These are phyloP conservation scores for Lactarius deliciosus DNA, from an alignment of 768 basidiomycete species.

Conservation along the genomic window DNA sequence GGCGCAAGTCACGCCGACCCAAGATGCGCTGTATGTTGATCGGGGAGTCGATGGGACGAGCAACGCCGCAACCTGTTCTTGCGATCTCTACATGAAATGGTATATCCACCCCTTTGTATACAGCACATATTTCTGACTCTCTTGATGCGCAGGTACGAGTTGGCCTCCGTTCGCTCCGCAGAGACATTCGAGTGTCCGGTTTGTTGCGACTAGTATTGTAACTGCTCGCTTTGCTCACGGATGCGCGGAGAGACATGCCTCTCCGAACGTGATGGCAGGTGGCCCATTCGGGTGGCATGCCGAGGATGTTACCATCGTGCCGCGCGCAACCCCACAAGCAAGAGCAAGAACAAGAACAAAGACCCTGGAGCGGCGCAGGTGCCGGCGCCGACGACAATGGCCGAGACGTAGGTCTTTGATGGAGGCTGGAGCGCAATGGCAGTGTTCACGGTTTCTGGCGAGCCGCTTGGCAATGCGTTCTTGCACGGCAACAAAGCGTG, in stretches of 20 bases:
- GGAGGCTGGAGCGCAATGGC: neutral
- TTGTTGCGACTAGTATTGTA: slow-evolving; percentile 45
- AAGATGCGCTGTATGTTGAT: slow-evolving; percentile 22
- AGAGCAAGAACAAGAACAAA: too few species aligned
- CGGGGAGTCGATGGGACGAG: neutral
- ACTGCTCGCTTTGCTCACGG: slow-evolving; percentile 46
- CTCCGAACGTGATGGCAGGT: slow-evolving; percentile 31
- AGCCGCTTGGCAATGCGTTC: neutral
- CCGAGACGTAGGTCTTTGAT: neutral
- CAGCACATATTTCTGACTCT: too few species aligned
- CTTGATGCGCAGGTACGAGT: too few species aligned
- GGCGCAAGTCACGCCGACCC: slow-evolving; percentile 6
- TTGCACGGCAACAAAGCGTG: neutral
- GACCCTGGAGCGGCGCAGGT: too few species aligned
- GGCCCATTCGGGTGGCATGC: slow-evolving; percentile 13
- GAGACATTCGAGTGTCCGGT: slow-evolving; percentile 40
- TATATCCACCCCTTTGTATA: too few species aligned
- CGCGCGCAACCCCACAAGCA: too few species aligned
- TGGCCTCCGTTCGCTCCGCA: neutral
- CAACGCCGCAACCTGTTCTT: slow-evolving; percentile 16
- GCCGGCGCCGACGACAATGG: neutral
- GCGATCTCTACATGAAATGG: neutral
- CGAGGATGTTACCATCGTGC: neutral
- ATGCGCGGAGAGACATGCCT: slow-evolving; percentile 49
- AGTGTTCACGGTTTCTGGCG: neutral